Base-by-base conservation (phyloP, 257 asterid species). In the Nicotiana otophora region DNA sequence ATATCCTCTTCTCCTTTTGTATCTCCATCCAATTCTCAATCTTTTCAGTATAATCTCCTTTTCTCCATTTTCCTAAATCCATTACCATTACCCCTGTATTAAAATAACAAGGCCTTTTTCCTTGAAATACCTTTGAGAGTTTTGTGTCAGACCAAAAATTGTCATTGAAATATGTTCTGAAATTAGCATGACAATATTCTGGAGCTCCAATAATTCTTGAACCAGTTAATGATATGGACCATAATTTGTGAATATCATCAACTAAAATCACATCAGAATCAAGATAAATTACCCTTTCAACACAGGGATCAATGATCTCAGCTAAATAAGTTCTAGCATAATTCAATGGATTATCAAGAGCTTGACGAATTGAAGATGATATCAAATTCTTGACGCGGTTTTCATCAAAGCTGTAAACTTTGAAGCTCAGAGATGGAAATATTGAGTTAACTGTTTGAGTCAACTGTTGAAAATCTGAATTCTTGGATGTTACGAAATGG, bases 61-160 rank as follows among this genome's bases (percentile, higher is more conserved):
- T 48, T 57, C 98, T 87, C 95, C 97, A 92, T 78, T 87, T 87
- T 64, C 20, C 88, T 86, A 92, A 63, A 86, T 93, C 95, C 88
- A 92, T 85, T 5, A 91, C 87, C 97, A 93, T 91, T 46, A 93
- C 97, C 7, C 97, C 98, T 2, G 94, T 92, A 23, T 93, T 92
- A 82, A 91, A 93, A 82, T 93, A 93, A 81, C 98, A 93, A 0
- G 95, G 87, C 26, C 19, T 76, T 83, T 88, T 92, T 10, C 93
- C 93, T 31, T 82, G 46, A 36, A 90, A 88, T 42, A 84, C 87
- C 2, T 81, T 65, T 3, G 92, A 83, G 2, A 90, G 81, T 16
- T 5, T 19, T 34, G 87, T 80, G 58, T 91, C 89, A 12, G 82
- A 78, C 98, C 97, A 92, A 87, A 93, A 92, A 9, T 65, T 67